Evolutionary conservation across 1,139 yeast species (phyloP).

Genomic region (Pichia sp.): DNA sequence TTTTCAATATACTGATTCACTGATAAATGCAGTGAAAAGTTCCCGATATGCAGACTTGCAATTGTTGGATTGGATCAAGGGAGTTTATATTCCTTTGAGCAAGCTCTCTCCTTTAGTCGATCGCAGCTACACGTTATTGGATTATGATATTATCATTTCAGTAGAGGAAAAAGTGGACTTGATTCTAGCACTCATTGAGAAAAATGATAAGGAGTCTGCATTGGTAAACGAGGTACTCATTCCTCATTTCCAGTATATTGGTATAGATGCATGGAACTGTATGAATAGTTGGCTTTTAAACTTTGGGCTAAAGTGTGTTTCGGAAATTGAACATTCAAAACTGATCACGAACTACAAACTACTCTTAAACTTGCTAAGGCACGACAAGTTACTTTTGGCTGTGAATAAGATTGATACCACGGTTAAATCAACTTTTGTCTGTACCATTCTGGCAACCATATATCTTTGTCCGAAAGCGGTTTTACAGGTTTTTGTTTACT

Average conservation of each 20-base stretch:
- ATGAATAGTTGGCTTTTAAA: slow-evolving; percentile 24
- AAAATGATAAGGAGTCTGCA: neutral
- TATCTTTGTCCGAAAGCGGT: slow-evolving; percentile 27
- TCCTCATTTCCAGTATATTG: slow-evolving; percentile 21
- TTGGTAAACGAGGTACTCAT: slow-evolving; percentile 20
- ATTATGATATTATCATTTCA: slow-evolving; percentile 21
- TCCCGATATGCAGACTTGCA: slow-evolving; percentile 14
- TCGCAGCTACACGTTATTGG: slow-evolving; percentile 21
- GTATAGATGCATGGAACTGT: slow-evolving; percentile 18
- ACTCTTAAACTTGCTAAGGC: slow-evolving; percentile 21
- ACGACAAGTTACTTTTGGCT: slow-evolving; percentile 20
- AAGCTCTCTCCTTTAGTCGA: slow-evolving; percentile 12
- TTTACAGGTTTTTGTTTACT: slow-evolving; percentile 23
- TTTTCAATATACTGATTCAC: slow-evolving; percentile 12
- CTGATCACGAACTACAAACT: slow-evolving; percentile 16
- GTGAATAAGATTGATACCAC: slow-evolving; percentile 5
- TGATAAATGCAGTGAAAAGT: neutral
- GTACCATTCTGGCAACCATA: slow-evolving; percentile 21
- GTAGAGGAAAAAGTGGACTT: slow-evolving; percentile 22
- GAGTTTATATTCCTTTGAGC: slow-evolving; percentile 25
- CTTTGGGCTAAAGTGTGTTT: slow-evolving; percentile 18
- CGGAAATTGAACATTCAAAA: slow-evolving; percentile 7
- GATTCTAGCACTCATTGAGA: slow-evolving; percentile 16
- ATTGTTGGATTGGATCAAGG: slow-evolving; percentile 24
- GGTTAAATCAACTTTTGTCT: slow-evolving; percentile 18